Base-by-base conservation (phyloP, 352 stramenopile genomes). In the Plasmopara viticola region DNA sequence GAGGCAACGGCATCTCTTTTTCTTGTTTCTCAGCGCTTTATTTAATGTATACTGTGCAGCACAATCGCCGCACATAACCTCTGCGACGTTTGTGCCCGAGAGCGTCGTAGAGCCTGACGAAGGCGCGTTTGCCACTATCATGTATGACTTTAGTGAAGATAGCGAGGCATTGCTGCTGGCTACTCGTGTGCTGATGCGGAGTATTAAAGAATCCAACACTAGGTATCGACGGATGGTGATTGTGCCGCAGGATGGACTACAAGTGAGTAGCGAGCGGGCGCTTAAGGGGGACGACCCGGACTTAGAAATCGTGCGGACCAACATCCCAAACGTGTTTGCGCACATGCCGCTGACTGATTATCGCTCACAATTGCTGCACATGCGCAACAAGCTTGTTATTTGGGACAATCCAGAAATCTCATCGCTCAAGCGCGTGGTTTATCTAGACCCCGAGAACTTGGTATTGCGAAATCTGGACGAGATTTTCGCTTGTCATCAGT, bases 301-400 rank as follows among this genome's bases (percentile, higher is more conserved):
- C 18, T 62, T 90, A 45, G 80, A 90, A 60, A 80, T 90, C 57
- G 60, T 88, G 47, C 74, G 51, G 47, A 67, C 70, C 1, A 67
- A 73, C 15, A 75, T 86, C 46, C 72, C 80, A 28, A 90, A 90
- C 37, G 78, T 90, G 12, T 90, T 86, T 48, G 56, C 65, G 39
- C 64, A 77, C 56, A 70, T 72, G 64, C 58, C 61, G 25, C 55
- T 88, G 46, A 87, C 64, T 9, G 74, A 91, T 51, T 62, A 71
- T 17, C 70, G 77, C 33, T 80, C 81, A 38, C 81, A 89, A 55
- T 53, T 91, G 51, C 55, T 88, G 58, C 81, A 91, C 58, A 87
- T 88, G 76, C 78, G 78, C 44, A 91, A 91, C 57, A 91, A 89
- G 45, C 59, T 89, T 31, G 78, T 78, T 44, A 72, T 91, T 35